Evolutionary conservation across 1,284 basidiomycete genomes (phyloP).

Genomic region (Gomphus sp.): DNA sequence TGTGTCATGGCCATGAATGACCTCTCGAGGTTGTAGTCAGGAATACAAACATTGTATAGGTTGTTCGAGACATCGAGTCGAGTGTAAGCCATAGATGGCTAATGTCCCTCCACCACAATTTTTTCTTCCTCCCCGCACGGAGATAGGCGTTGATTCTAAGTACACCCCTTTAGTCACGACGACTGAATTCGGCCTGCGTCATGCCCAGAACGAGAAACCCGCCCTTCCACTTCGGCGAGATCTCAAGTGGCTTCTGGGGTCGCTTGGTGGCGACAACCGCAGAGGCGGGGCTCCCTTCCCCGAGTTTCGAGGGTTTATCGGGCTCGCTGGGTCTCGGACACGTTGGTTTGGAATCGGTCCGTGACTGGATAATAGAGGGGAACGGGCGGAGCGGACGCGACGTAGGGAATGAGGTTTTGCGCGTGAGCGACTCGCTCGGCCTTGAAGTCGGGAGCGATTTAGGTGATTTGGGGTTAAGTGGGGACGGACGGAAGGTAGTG

Average conservation of each 20-base stretch:
- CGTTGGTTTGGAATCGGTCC: conserved; percentile 18
- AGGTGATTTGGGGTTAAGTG: conserved; percentile 4
- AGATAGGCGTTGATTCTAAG: background rate
- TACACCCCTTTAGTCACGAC: conserved; percentile 42
- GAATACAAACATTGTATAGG: background rate
- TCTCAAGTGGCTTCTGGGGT: conserved; percentile 38
- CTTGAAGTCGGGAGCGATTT: background rate
- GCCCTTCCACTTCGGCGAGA: conserved; percentile 55
- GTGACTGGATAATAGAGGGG: conserved; percentile 40
- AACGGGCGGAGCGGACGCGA: conserved; percentile 72
- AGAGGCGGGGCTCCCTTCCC: background rate
- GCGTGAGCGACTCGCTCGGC: conserved; percentile 23
- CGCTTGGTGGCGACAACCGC: background rate
- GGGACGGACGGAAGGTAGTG: conserved; percentile 12
- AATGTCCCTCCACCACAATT: background rate
- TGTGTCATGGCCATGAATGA: too few relatives aligned
- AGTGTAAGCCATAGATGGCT: background rate
- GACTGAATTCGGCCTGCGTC: conserved; percentile 70
- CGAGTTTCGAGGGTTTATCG: background rate
- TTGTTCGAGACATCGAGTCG: background rate
- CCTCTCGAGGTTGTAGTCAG: background rate
- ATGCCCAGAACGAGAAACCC: conserved; percentile 64
- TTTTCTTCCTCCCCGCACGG: background rate
- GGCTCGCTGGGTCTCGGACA: conserved; percentile 12
- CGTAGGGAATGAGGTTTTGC: conserved; percentile 45